Evolutionary conservation across 2,329 filamentous ascomycete species (phyloP), one percentile per base, ranked within the genome.

Genomic region (Hirsutella minnesotensis): DNA sequence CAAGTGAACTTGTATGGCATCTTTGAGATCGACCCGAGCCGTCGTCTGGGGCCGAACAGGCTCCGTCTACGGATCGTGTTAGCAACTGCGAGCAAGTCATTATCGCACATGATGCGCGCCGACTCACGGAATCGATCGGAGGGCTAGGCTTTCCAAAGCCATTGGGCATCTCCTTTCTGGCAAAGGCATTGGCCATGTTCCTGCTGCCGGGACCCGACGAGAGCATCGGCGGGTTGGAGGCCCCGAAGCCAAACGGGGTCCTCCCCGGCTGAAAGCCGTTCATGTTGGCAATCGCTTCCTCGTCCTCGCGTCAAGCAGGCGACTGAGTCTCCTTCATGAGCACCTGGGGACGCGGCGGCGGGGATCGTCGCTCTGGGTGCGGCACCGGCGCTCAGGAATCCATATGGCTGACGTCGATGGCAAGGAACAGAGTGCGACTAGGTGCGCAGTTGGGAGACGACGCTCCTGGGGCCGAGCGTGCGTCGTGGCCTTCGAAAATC

Each of bases 1-100:
- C 38, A 98, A 69, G 60, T 96, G 94, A 59, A 95, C 81, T 53
- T 88, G 83, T 37, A 98, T 84, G 46, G 72, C 76, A 60, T 86
- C 84, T 49, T 77, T 76, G 42, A 81, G 67, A 53, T 83, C 75
- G 50, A 81, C 70, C 10, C 74, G 66, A 4, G 63, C 64, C 18
- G 75, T 77, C 52, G 70, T 79, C 49, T 75, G 73, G 10, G 69
- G 67, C 41, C 69, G 68, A 24, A 66, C 62, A 31, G 63, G 48
- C 52, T 74, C 77, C 57, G 69, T 60, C 76, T 78, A 49, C 8
- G 3, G 15, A 18, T 16, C 33, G 33, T 16, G 33, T 35, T 16
- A 35, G 33, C 33, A 35, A 18, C 7, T 27, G 24, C 24, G 24
- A 27, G 24, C 24, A 27, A 9, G 33, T 3, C 8, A 18, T 35